These are phyloP conservation scores for Neopestalotiopsis rosae DNA, from an alignment of 2,329 filamentous ascomycete genomes.

Conservation along the genomic window DNA sequence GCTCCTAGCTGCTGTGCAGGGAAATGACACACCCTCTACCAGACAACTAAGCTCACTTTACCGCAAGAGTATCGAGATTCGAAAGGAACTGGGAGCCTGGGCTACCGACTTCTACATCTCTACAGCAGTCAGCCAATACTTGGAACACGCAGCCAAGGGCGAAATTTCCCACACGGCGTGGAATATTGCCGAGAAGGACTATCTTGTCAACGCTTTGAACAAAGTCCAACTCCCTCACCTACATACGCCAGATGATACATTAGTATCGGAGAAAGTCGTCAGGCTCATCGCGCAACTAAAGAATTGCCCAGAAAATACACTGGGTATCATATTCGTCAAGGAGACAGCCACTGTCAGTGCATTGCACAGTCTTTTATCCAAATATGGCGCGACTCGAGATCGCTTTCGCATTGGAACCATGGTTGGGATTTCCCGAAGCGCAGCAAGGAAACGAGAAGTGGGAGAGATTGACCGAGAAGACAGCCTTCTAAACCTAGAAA, in stretches of 20 bases:
- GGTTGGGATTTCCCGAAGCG: constrained; percentile 55
- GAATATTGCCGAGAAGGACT: constrained; percentile 57
- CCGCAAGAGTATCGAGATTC: constrained; percentile 55
- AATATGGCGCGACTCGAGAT: constrained; percentile 52
- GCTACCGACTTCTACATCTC: constrained; percentile 70
- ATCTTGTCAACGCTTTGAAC: constrained; percentile 55
- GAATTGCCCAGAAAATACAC: constrained; percentile 44
- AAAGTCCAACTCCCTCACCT: constrained; percentile 35
- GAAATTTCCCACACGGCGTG: constrained; percentile 43
- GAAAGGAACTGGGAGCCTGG: constrained; percentile 68
- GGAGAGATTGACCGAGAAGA: constrained; percentile 35
- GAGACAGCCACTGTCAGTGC: constrained; percentile 67
- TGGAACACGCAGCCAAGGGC: constrained; percentile 30
- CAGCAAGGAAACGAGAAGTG: constrained; percentile 45
- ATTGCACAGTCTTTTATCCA: constrained; percentile 60
- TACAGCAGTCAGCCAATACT: constrained; percentile 47
- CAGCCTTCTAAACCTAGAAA: constrained; percentile 44
- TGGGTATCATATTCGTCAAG: constrained; percentile 72
- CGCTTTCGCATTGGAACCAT: constrained; percentile 59
- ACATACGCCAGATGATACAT: constrained; percentile 24
- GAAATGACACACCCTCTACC: constrained; percentile 55
- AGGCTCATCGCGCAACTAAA: constrained; percentile 59
- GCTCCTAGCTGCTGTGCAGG: constrained; percentile 46
- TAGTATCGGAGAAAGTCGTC: constrained; percentile 63
- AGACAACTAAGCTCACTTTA: constrained; percentile 62